These are phyloP conservation scores for Acidiella bohemica DNA, from an alignment of 495 filamentous ascomycete species.

Conservation along the genomic window DNA sequence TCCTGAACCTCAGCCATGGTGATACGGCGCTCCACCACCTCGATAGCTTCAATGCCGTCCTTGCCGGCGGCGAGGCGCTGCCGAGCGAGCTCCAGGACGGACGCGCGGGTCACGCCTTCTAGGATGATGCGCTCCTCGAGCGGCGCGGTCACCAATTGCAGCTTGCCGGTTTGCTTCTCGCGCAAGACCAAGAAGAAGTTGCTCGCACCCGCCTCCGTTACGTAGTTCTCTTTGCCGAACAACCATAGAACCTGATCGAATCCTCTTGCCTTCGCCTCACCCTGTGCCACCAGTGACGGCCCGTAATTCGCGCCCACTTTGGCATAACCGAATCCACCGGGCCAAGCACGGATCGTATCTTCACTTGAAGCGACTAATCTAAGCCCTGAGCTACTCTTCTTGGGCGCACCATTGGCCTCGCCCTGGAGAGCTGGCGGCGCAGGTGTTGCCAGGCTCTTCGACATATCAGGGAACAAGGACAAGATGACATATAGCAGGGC, in stretches of 20 bases:
- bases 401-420: conserved; percentile 2
- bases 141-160: conserved; percentile 70
- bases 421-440: conserved; percentile 15
- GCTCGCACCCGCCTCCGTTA: conserved; percentile 82
- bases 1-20: conserved; percentile 65
- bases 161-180: conserved; percentile 45
- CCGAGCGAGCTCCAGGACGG: conserved; percentile 57
- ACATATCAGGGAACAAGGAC: conserved; percentile 52
- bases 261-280: conserved; percentile 53
- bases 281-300: conserved; percentile 60
- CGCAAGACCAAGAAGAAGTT: conserved; percentile 87
- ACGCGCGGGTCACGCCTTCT: conserved; percentile 71
- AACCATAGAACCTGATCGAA: conserved; percentile 90
- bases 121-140: conserved; percentile 71
- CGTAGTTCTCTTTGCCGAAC: conserved; percentile 56
- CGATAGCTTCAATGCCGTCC: conserved; percentile 40
- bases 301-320: conserved; percentile 93
- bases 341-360: conserved; percentile 78
- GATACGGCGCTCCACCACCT: conserved; percentile 67
- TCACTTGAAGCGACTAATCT: conserved; percentile 63
- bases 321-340: conserved; percentile 77
- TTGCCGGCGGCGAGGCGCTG: conserved; percentile 35
- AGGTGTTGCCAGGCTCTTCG: conserved; percentile 34
- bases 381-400: conserved; percentile 29
- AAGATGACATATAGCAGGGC: conserved; percentile 74